Percentiles rank a stretch among this genome's conserved stretches.
Evolutionary conservation across 176 grass and related monocot genomes (phyloP).

Genomic region (Carex myosuroides): DNA sequence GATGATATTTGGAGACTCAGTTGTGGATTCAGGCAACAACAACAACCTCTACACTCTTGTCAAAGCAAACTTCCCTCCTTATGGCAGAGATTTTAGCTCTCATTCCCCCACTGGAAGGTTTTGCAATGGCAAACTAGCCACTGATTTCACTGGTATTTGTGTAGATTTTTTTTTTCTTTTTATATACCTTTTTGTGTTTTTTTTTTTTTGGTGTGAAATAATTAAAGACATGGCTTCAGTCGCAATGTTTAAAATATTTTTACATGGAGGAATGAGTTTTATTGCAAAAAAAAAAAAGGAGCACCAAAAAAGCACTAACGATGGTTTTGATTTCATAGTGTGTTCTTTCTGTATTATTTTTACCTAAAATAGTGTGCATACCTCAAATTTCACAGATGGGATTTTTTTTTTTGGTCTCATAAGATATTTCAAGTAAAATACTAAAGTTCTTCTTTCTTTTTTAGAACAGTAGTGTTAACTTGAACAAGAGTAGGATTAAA

Average conservation of each 20-base stretch:
- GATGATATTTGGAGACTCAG: slow-evolving; percentile 98
- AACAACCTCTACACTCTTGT: slow-evolving; percentile 82
- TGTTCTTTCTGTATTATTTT: too few species aligned
- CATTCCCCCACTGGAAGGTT: slow-evolving; percentile 80
- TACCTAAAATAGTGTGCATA: too few species aligned
- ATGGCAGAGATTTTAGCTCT: slow-evolving; percentile 76
- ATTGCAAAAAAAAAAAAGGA: neutral
- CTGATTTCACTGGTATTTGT: slow-evolving; percentile 76
- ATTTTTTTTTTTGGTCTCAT: too few species aligned
- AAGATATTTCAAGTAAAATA: neutral
- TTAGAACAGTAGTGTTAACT: neutral
- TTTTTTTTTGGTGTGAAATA: neutral
- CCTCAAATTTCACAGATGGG: too few species aligned
- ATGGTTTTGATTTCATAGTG: too few species aligned
- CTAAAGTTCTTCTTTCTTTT: neutral
- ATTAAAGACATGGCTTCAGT: neutral
- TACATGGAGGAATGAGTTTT: neutral
- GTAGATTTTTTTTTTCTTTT: neutral
- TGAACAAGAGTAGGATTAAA: neutral
- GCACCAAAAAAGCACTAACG: too few species aligned
- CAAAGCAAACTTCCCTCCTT: slow-evolving; percentile 93
- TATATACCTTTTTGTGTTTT: neutral
- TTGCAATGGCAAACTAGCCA: slow-evolving; percentile 99
- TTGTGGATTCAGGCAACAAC: slow-evolving; percentile 96
- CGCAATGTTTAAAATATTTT: neutral